These are phyloP conservation scores for Xylogone sp. DNA, from an alignment of 2,329 filamentous ascomycete species.

Conservation along the genomic window DNA sequence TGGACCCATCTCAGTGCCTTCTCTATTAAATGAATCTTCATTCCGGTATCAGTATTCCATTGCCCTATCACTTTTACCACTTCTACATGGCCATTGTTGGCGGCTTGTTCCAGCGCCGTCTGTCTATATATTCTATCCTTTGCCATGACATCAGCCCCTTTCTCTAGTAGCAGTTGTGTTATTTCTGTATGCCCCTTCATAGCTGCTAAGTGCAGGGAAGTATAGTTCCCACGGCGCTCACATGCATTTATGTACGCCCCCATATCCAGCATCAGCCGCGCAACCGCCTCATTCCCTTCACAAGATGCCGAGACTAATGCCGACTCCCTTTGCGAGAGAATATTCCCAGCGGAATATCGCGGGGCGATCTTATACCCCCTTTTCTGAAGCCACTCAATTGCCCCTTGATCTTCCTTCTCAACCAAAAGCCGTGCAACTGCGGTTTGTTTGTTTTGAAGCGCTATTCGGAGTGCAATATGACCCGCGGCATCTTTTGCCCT, in stretches of 20 bases:
- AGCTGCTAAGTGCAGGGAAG: not conserved
- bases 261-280: not conserved
- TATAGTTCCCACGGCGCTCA: not conserved
- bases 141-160: not conserved
- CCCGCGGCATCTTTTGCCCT: not conserved
- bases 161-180: not conserved
- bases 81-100: not conserved
- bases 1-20: not conserved
- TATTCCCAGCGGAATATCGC: not conserved
- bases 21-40: not conserved
- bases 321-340: not conserved
- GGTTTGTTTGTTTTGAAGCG: not conserved
- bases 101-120: not conserved
- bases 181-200: not conserved
- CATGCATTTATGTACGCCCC: not conserved
- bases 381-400: not conserved
- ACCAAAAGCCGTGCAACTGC: not conserved
- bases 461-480: not conserved
- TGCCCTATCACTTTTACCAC: not conserved
- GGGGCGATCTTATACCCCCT: not conserved
- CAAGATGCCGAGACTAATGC: not conserved
- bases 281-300: not conserved
- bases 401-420: not conserved
- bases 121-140: not conserved
- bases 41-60: not conserved